These are phyloP conservation scores for Alternaria triticina DNA, from an alignment of 2,329 filamentous ascomycete species.

Conservation along the genomic window DNA sequence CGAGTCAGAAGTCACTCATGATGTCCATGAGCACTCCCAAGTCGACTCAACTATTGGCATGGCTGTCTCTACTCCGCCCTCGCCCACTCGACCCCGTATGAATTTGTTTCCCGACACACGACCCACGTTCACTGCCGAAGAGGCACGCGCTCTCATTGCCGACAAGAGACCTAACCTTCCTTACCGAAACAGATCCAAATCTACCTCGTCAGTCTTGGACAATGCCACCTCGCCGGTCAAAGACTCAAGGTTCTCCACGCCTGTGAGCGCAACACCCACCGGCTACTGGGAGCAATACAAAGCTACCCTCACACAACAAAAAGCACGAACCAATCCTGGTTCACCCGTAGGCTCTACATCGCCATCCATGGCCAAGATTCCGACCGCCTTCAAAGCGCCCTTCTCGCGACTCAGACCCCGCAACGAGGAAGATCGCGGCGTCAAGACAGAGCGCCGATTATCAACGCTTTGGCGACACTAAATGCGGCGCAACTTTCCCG, in stretches of 20 bases:
- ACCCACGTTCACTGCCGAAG: background rate
- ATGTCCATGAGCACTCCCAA: background rate
- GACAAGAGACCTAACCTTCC: constrained; percentile 2
- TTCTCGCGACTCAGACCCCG: constrained; percentile 9
- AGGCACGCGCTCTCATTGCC: background rate
- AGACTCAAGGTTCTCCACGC: background rate
- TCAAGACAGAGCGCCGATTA: constrained; percentile 19
- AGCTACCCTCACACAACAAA: constrained; percentile 13
- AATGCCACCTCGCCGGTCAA: background rate
- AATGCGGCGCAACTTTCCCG: background rate
- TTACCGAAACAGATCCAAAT: background rate
- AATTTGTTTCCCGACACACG: background rate
- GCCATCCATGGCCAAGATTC: constrained; percentile 10
- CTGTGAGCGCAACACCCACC: constrained; percentile 1
- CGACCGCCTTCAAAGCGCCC: constrained; percentile 8
- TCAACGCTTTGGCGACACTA: constrained; percentile 18
- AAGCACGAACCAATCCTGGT: constrained; percentile 1
- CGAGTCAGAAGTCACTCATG: background rate
- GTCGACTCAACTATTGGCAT: constrained; percentile 14
- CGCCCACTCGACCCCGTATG: constrained; percentile 6
- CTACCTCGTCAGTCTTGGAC: background rate
- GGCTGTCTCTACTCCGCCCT: constrained; percentile 19
- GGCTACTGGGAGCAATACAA: constrained; percentile 22
- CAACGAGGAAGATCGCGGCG: constrained; percentile 11
- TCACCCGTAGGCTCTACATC: background rate